Percentiles rank a stretch among this genome's conserved stretches.
Evolutionary conservation across 2,329 filamentous ascomycete genomes (phyloP).

Genomic region (Phyllosticta paracitricarpa): DNA sequence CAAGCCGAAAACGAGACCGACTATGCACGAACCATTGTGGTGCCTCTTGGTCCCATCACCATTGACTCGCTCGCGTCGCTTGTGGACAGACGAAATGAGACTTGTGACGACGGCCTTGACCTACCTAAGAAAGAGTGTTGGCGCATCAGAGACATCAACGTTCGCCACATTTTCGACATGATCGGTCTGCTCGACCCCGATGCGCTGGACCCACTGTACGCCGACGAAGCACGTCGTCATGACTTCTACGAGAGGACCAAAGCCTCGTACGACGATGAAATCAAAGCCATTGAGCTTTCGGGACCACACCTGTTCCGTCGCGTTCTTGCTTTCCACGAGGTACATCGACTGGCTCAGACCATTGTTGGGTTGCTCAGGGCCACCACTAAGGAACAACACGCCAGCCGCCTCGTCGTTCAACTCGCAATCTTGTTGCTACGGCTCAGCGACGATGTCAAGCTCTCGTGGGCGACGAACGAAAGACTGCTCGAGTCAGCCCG

Average conservation of each 20-base stretch:
- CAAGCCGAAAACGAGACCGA: constrained; percentile 31
- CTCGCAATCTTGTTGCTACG: constrained; percentile 33
- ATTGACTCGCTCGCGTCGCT: neutral
- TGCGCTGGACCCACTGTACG: constrained; percentile 1
- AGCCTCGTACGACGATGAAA: constrained; percentile 1
- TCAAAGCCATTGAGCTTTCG: constrained; percentile 3
- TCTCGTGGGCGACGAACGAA: constrained; percentile 32
- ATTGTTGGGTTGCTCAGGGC: constrained; percentile 36
- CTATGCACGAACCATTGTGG: constrained; percentile 26
- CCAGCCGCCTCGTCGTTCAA: constrained; percentile 23
- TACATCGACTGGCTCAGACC: constrained; percentile 49
- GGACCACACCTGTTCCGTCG: constrained; percentile 27
- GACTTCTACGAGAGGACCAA: neutral
- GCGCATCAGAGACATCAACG: constrained; percentile 40
- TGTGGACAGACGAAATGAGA: neutral
- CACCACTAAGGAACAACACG: neutral
- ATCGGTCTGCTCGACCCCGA: constrained; percentile 37
- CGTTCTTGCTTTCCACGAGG: constrained; percentile 49
- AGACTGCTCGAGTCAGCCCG: constrained; percentile 21
- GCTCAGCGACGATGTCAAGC: constrained; percentile 39
- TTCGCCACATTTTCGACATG: constrained; percentile 56
- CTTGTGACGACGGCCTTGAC: neutral
- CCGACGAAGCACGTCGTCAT: neutral
- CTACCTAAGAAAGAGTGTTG: neutral
- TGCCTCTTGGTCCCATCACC: neutral